These are phyloP conservation scores for Lycium ferocissimum DNA, from an alignment of 257 asterid genomes.

Conservation along the genomic window DNA sequence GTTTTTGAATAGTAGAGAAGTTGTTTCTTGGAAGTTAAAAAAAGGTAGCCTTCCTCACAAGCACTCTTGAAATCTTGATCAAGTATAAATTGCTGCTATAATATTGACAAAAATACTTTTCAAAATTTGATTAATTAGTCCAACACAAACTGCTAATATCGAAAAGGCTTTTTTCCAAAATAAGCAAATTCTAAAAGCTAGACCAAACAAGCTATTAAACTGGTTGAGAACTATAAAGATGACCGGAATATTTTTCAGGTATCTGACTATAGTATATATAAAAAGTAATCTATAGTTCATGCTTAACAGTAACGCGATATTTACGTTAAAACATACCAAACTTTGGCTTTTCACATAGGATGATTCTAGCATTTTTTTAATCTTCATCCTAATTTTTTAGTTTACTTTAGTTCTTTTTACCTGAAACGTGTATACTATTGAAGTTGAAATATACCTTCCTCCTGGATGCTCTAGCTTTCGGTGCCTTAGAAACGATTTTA, in stretches of 20 bases:
- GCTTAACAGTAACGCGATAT: not conserved
- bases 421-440: not conserved
- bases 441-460: not conserved
- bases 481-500: not conserved
- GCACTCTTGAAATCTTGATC: too few species aligned
- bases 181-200: too few species aligned
- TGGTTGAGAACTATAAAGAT: not conserved
- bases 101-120: too few species aligned
- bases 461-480: not conserved
- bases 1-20: too few species aligned
- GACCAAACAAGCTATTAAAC: not conserved
- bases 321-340: not conserved
- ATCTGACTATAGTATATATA: not conserved
- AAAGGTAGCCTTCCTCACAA: too few species aligned
- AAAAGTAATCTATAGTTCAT: not conserved
- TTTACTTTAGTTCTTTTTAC: not conserved
- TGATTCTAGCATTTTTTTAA: not conserved
- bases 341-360: not conserved
- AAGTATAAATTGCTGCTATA: too few species aligned
- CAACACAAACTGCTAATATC: too few species aligned
- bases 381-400: not conserved
- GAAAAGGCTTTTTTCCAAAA: too few species aligned
- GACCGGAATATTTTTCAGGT: not conserved
- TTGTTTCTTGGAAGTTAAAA: too few species aligned
- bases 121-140: too few species aligned